phyloP scores from a whole-genome alignment of 441 rosid species.

The Gossypium schwendimanii region DNA sequence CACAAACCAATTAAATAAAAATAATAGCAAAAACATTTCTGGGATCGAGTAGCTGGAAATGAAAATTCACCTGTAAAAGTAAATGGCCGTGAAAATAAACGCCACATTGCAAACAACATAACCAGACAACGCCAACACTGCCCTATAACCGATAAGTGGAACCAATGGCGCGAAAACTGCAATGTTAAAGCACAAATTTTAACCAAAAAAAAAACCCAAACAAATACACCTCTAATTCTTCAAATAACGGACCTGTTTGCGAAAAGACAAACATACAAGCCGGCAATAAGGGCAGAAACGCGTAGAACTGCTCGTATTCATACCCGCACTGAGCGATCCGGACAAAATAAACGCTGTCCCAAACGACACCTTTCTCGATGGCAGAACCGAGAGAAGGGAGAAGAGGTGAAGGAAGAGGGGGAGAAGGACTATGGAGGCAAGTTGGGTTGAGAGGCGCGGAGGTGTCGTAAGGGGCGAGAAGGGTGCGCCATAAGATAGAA shows the following conservation, averaged over 20 bases:
- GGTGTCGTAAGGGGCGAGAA: conserved; percentile 71
- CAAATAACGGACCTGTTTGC: conserved; percentile 43
- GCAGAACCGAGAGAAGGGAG: conserved; percentile 35
- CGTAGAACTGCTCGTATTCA: conserved; percentile 85
- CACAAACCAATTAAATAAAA: neutral
- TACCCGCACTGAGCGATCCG: conserved; percentile 80
- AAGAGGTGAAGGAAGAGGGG: conserved; percentile 12
- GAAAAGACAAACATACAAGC: conserved; percentile 43
- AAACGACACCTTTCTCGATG: conserved; percentile 59
- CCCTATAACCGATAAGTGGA: conserved; percentile 59
- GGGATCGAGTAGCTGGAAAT: neutral
- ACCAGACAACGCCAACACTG: conserved; percentile 72
- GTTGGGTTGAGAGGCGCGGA: conserved; percentile 56
- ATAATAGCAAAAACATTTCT: neutral
- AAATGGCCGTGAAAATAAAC: conserved; percentile 62
- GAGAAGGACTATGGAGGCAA: conserved; percentile 34
- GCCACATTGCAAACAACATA: conserved; percentile 59
- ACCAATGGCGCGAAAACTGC: conserved; percentile 71
- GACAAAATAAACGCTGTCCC: conserved; percentile 83
- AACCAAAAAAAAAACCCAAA: neutral
- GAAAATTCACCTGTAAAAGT: conserved; percentile 51
- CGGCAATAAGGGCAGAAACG: conserved; percentile 87
- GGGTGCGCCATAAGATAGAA: conserved; percentile 55
- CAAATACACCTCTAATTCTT: neutral
- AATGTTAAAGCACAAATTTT: neutral